Percentiles rank a stretch among this genome's conserved stretches.
phyloP scores from a whole-genome alignment of 192 early-diverging fungal species.

The Oehlia diaphana region DNA sequence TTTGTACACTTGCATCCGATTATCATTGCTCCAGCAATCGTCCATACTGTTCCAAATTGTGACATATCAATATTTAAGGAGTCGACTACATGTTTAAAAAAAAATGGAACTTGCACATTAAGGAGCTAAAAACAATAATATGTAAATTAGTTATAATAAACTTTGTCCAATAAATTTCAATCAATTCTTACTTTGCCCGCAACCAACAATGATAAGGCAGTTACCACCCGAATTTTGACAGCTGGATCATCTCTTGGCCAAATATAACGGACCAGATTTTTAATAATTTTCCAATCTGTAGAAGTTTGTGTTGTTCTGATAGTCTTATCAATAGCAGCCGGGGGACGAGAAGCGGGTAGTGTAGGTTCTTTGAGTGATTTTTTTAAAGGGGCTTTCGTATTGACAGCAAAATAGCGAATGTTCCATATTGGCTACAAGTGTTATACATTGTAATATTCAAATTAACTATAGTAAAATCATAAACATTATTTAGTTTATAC shows the following conservation, averaged over 20 bases:
- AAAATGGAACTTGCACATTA: conserved; percentile 93
- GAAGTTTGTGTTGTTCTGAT: neutral
- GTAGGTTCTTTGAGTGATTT: neutral
- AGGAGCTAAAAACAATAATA: conserved; percentile 49
- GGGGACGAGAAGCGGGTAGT: neutral
- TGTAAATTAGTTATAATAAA: neutral
- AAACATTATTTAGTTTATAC: neutral
- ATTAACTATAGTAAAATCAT: neutral
- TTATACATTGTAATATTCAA: neutral
- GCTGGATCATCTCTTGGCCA: conserved; percentile 91
- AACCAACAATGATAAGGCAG: conserved; percentile 82
- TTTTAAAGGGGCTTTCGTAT: too few species aligned
- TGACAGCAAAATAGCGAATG: neutral
- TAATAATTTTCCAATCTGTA: conserved; percentile 67
- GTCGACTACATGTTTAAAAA: conserved; percentile 94
- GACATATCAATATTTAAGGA: conserved; percentile 71
- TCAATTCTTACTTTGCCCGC: conserved; percentile 58
- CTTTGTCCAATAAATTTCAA: neutral
- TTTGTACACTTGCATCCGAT: conserved; percentile 67
- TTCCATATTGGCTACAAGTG: neutral
- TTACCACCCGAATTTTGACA: conserved; percentile 84
- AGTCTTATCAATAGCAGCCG: neutral
- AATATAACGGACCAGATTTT: conserved; percentile 72
- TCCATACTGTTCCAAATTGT: conserved; percentile 63
- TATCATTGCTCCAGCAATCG: conserved; percentile 88